These are phyloP conservation scores for Phyllosticta capitalensis DNA, from an alignment of 2,329 filamentous ascomycete genomes.

Conservation along the genomic window DNA sequence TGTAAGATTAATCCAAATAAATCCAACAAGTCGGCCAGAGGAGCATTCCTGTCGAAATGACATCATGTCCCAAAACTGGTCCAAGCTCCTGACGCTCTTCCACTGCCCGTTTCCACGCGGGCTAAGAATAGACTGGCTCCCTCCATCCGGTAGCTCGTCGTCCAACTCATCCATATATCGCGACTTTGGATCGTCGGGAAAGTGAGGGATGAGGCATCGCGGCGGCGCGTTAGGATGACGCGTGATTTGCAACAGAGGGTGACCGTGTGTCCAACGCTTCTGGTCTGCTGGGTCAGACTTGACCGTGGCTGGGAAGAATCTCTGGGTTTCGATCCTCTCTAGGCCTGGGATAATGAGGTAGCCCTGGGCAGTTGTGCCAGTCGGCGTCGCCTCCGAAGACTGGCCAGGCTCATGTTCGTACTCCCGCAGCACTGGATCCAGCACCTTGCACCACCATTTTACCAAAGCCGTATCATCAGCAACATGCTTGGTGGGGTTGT, in stretches of 20 bases:
- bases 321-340: slow-evolving; percentile 69
- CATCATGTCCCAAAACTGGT: slow-evolving; percentile 99
- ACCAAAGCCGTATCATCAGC: slow-evolving; percentile 83
- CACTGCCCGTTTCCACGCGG: slow-evolving; percentile 57
- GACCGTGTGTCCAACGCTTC: slow-evolving; percentile 48
- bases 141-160: slow-evolving; percentile 53
- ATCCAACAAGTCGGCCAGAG: slow-evolving; percentile 82
- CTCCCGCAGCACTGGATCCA: slow-evolving; percentile 62
- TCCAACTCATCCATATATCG: slow-evolving; percentile 84
- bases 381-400: slow-evolving; percentile 18
- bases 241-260: slow-evolving; percentile 64
- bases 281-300: slow-evolving; percentile 29
- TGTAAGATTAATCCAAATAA: slow-evolving; percentile 81
- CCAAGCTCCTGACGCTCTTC: slow-evolving; percentile 72
- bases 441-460: slow-evolving; percentile 88
- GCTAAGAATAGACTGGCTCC: slow-evolving; percentile 13
- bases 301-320: slow-evolving; percentile 57
- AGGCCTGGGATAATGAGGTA: slow-evolving; percentile 84
- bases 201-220: slow-evolving; percentile 77
- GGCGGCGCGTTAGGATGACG: slow-evolving; percentile 61
- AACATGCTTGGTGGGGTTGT: slow-evolving; percentile 80
- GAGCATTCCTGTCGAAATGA: slow-evolving; percentile 93
- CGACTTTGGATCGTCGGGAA: slow-evolving; percentile 91
- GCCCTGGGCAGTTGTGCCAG: slow-evolving; percentile 50
- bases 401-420: slow-evolving; percentile 32